These are phyloP conservation scores for Auricularia sp. DNA, from an alignment of 768 basidiomycete species.

Conservation along the genomic window DNA sequence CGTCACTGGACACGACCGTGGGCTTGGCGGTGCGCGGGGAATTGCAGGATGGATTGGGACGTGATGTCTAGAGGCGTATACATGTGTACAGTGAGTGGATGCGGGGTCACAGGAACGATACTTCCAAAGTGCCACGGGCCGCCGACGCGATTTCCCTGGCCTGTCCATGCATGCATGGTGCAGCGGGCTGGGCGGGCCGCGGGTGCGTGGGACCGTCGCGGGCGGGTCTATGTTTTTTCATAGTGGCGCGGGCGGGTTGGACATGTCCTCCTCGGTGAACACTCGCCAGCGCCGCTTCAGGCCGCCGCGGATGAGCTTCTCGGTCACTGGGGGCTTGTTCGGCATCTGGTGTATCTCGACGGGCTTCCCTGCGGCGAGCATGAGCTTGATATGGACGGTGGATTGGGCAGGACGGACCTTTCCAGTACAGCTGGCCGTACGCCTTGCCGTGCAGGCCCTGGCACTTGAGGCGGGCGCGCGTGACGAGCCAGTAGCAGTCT, in stretches of 20 bases:
- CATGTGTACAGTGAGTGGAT: no score
- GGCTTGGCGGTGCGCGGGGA: no score
- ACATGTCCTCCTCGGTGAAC: background rate
- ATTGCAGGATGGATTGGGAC: no score
- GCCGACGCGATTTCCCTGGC: no score
- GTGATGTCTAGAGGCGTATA: no score
- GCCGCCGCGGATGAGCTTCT: conserved; percentile 57
- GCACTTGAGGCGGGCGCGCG: conserved; percentile 57
- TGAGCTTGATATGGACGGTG: background rate
- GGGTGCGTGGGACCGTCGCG: background rate
- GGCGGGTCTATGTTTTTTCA: background rate
- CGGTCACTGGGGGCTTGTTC: conserved; percentile 37
- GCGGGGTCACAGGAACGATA: no score
- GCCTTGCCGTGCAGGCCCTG: conserved; percentile 71
- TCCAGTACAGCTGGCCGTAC: conserved; percentile 75
- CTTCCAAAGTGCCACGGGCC: no score
- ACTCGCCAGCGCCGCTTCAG: conserved; percentile 58
- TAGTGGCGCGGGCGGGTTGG: background rate
- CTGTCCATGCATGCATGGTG: no score
- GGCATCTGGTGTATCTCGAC: conserved; percentile 18
- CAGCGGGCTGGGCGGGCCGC: no score
- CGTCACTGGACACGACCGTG: no score
- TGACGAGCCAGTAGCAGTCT: conserved; percentile 67
- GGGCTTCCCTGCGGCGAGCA: background rate
- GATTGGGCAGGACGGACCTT: conserved; percentile 37